A percentile compares a stretch with the other conserved stretches of the same genome.
phyloP scores from a whole-genome alignment of 805 yeast genomes.

The Myxozyma geophila region DNA sequence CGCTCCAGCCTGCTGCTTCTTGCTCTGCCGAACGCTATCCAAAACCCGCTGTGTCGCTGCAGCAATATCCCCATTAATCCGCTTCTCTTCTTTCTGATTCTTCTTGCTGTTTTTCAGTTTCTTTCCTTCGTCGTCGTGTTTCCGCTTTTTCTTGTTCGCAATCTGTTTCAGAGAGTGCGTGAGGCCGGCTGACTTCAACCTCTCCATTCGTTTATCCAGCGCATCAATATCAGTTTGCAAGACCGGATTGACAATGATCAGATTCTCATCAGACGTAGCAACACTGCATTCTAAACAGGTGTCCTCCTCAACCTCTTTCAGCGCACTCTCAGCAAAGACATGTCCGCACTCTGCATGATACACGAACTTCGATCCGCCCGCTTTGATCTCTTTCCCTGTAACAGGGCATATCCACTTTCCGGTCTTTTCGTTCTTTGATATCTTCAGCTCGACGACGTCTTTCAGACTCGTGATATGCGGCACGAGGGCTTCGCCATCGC shows the following conservation, averaged over 20 bases:
- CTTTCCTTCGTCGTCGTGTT: constrained; percentile 5
- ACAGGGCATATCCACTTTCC: constrained; percentile 49
- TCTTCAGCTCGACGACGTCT: constrained; percentile 53
- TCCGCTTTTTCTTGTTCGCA: constrained; percentile 23
- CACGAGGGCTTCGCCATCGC: constrained; percentile 40
- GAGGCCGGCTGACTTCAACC: constrained; percentile 19
- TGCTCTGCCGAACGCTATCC: constrained; percentile 12
- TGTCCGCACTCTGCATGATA: constrained; percentile 52
- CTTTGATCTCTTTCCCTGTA: constrained; percentile 48
- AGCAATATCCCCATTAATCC: constrained; percentile 7
- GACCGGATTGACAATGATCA: constrained; percentile 49
- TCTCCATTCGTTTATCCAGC: constrained; percentile 23
- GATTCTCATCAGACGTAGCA: constrained; percentile 39
- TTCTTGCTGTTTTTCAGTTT: constrained; percentile 8
- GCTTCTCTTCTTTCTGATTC: constrained; percentile 5
- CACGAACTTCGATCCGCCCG: constrained; percentile 47
- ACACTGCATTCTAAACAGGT: constrained; percentile 48
- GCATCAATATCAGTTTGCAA: constrained; percentile 14
- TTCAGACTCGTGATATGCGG: constrained; percentile 49
- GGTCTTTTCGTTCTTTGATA: constrained; percentile 32
- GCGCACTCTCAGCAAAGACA: constrained; percentile 38
- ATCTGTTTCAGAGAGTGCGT: constrained; percentile 31
- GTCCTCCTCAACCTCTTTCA: constrained; percentile 26
- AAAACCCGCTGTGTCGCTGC: constrained; percentile 7
- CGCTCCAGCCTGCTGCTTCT: constrained; percentile 8